Evolutionary conservation across 805 yeast species (phyloP).

Genomic region (Blastobotrys mokoenaii): DNA sequence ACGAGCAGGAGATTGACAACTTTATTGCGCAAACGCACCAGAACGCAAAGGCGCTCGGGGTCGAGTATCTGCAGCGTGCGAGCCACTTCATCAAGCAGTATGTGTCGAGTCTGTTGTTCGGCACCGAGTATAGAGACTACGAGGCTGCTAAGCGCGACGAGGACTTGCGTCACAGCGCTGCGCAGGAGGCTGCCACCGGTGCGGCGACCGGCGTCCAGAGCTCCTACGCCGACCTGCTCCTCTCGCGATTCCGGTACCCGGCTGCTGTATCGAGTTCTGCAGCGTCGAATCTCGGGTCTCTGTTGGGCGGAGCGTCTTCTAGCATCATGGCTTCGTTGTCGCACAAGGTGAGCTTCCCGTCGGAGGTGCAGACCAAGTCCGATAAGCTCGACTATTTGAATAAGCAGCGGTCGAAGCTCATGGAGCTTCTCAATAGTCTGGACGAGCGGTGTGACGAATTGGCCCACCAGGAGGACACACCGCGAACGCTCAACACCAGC

Average conservation of each 20-base stretch:
- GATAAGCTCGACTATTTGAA: slow-evolving; percentile 13
- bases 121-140: slow-evolving; percentile 8
- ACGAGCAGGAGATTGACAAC: slow-evolving; percentile 31
- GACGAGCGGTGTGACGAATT: slow-evolving; percentile 6
- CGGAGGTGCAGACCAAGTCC: slow-evolving; percentile 8
- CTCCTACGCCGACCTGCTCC: slow-evolving; percentile 16
- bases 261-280: slow-evolving; percentile 11
- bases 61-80: slow-evolving; percentile 11
- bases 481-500: background rate
- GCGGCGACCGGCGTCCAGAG: slow-evolving; percentile 1
- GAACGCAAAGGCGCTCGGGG: slow-evolving; percentile 13
- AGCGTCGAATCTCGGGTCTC: slow-evolving; percentile 1
- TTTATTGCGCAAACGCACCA: slow-evolving; percentile 16
- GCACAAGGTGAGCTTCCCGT: background rate
- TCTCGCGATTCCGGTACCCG: slow-evolving; percentile 23
- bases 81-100: slow-evolving; percentile 6
- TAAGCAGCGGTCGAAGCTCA: slow-evolving; percentile 14
- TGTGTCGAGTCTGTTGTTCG: slow-evolving; percentile 12
- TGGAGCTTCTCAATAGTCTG: slow-evolving; percentile 13
- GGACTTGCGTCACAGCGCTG: background rate
- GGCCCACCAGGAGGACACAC: background rate
- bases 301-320: slow-evolving; percentile 3
- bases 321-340: background rate
- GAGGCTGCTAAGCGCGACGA: background rate
- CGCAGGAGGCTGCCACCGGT: background rate